phyloP scores from a whole-genome alignment of 2,329 filamentous ascomycete species.

The Cladosporium sp. region DNA sequence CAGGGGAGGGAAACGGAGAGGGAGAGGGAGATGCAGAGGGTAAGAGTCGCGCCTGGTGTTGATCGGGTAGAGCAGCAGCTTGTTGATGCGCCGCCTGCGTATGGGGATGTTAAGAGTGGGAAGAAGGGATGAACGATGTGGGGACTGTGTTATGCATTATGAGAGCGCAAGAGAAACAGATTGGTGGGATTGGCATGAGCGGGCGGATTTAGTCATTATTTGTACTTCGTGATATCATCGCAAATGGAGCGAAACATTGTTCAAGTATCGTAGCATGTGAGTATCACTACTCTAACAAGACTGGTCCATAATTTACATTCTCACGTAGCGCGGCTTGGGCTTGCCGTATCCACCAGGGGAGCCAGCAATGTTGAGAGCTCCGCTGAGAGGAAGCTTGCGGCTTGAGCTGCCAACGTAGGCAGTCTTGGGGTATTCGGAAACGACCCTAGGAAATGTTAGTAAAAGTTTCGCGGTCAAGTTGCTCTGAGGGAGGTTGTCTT shows the following conservation, averaged over 20 bases:
- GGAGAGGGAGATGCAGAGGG: not conserved
- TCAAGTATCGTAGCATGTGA: not conserved
- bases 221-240: not conserved
- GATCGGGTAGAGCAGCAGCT: not conserved
- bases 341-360: slow-evolving; percentile 10
- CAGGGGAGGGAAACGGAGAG: not conserved
- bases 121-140: not conserved
- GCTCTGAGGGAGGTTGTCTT: not conserved
- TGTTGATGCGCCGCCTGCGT: slow-evolving; percentile 21
- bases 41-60: not conserved
- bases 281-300: not conserved
- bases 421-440: slow-evolving; percentile 59
- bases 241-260: not conserved
- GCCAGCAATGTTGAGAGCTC: slow-evolving; percentile 20
- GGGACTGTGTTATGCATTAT: not conserved
- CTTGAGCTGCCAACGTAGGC: slow-evolving; percentile 63
- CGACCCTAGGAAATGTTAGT: slow-evolving; percentile 45
- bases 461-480: not conserved
- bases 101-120: slow-evolving; percentile 22
- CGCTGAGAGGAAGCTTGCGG: slow-evolving; percentile 56
- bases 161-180: not conserved
- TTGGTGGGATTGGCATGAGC: not conserved
- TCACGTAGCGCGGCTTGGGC: slow-evolving; percentile 15
- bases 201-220: not conserved
- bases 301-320: slow-evolving; percentile 1